Percentiles rank a stretch among this genome's conserved stretches.
These are phyloP conservation scores for Xanthoconium purpureum DNA, from an alignment of 768 basidiomycete genomes.

Conservation along the genomic window DNA sequence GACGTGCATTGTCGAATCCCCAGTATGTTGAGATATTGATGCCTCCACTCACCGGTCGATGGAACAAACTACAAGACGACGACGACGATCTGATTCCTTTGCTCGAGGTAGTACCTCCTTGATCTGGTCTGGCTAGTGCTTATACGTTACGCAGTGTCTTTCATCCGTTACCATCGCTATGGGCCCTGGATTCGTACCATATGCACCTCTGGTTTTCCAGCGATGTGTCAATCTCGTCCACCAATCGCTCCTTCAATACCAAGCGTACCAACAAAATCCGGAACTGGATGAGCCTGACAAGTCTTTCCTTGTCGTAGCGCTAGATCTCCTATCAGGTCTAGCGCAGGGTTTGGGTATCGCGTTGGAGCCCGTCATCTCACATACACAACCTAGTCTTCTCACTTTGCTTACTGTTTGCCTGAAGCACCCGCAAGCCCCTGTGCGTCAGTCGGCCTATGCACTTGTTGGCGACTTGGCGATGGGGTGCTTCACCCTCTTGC, in stretches of 20 bases:
- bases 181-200: constrained; percentile 82
- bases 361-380: constrained; percentile 69
- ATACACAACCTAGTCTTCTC: constrained; percentile 73
- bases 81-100: constrained; percentile 93
- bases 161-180: constrained; percentile 97
- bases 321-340: constrained; percentile 94
- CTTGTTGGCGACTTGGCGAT: constrained; percentile 97
- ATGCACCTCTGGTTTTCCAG: constrained; percentile 88
- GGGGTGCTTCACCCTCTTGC: constrained; percentile 84
- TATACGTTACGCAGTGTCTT: constrained; percentile 64
- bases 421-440: constrained; percentile 93
- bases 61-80: constrained; percentile 87
- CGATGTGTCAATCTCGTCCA: constrained; percentile 88
- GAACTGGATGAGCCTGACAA: constrained; percentile 94
- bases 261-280: constrained; percentile 82
- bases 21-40: constrained; percentile 91
- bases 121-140: not conserved
- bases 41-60: constrained; percentile 88
- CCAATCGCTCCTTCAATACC: constrained; percentile 77
- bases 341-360: constrained; percentile 87
- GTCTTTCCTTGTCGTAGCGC: constrained; percentile 94
- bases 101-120: constrained; percentile 67
- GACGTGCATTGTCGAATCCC: constrained; percentile 79
- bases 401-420: constrained; percentile 82
- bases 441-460: constrained; percentile 96